phyloP scores from a whole-genome alignment of 1,284 basidiomycete genomes.

The Marasmius sp. region DNA sequence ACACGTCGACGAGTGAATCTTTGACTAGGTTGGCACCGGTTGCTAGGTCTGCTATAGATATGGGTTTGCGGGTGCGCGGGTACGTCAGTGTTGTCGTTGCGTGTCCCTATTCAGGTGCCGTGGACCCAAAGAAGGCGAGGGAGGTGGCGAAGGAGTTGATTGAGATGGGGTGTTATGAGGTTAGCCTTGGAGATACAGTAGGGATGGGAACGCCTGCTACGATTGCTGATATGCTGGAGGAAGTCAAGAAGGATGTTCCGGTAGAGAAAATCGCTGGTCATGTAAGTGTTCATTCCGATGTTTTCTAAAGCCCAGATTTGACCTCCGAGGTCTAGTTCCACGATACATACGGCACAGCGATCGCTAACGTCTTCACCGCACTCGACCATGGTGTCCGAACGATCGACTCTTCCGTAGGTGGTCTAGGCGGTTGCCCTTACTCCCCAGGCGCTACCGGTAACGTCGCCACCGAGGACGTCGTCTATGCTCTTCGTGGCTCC shows the following conservation, averaged over 20 bases:
- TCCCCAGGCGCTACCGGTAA: constrained; percentile 96
- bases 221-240: constrained; percentile 68
- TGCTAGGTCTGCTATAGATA: constrained; percentile 54
- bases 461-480: constrained; percentile 87
- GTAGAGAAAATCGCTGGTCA: constrained; percentile 72
- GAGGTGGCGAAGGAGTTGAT: constrained; percentile 71
- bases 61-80: constrained; percentile 78
- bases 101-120: constrained; percentile 84
- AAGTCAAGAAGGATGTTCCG: constrained; percentile 63
- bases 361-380: constrained; percentile 70
- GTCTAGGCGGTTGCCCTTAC: constrained; percentile 93
- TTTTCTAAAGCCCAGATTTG: background rate
- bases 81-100: constrained; percentile 86
- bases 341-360: constrained; percentile 87
- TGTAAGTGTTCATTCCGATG: constrained; percentile 38
- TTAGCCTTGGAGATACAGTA: constrained; percentile 91
- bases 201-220: constrained; percentile 80
- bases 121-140: constrained; percentile 68
- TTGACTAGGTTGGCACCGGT: constrained; percentile 68
- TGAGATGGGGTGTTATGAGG: constrained; percentile 94
- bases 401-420: constrained; percentile 77
- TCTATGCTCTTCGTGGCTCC: constrained; percentile 79
- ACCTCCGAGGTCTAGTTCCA: constrained; percentile 66
- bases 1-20: constrained; percentile 75
- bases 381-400: constrained; percentile 66